phyloP scores from a whole-genome alignment of 139 green algal genomes.

The Diplosphaera chodatii region DNA sequence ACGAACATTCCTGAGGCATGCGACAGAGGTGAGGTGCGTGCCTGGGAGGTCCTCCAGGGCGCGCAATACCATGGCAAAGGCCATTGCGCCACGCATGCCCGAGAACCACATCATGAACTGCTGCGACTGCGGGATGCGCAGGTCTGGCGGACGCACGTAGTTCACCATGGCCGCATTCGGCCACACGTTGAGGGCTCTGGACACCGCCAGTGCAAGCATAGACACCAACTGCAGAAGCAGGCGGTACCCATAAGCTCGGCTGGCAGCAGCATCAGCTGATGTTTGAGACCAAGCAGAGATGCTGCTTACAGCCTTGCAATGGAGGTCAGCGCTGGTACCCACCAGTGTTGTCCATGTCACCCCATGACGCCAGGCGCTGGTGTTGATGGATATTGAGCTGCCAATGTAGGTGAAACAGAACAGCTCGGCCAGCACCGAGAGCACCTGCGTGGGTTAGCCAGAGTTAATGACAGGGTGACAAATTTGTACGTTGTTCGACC shows the following conservation, averaged over 20 bases:
- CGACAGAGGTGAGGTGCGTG: background rate
- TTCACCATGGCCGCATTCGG: conserved; percentile 37
- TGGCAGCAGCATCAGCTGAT: too few species aligned
- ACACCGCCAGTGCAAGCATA: conserved; percentile 38
- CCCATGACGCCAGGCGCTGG: background rate
- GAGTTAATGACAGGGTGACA: too few species aligned
- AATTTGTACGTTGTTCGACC: too few species aligned
- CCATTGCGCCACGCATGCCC: conserved; percentile 53
- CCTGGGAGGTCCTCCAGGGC: conserved; percentile 27
- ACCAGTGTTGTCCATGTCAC: background rate
- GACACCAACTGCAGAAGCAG: conserved; percentile 27
- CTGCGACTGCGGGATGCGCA: conserved; percentile 22
- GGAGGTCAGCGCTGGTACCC: too few species aligned
- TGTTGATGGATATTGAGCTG: conserved; percentile 32
- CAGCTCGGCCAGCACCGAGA: conserved; percentile 51
- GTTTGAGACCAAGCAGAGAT: too few species aligned
- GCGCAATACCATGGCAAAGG: conserved; percentile 51
- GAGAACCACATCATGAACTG: conserved; percentile 58
- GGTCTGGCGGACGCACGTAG: conserved; percentile 20
- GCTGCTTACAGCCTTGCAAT: too few species aligned
- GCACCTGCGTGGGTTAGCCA: background rate
- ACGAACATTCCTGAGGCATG: too few species aligned
- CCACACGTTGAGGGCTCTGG: conserved; percentile 37
- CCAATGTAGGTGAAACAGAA: conserved; percentile 81
- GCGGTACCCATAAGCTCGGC: too few species aligned